phyloP scores from a whole-genome alignment of 1,284 basidiomycete genomes.

The Fomitopsis pinicola region DNA sequence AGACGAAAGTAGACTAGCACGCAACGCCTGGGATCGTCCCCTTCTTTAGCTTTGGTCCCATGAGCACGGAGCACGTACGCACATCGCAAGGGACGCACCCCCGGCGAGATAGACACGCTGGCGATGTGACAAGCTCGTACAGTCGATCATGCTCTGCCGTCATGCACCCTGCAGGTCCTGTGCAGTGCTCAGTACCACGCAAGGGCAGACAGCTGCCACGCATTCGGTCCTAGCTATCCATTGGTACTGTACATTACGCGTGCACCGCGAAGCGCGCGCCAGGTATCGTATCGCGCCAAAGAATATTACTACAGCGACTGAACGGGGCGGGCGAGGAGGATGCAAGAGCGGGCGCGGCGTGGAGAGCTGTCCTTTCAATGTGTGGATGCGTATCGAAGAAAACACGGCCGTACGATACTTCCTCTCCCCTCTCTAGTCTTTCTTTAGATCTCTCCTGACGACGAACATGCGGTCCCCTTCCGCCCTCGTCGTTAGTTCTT shows the following conservation, averaged over 20 bases:
- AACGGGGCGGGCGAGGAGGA: neutral
- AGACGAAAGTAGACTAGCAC: neutral
- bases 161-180: neutral
- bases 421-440: conserved; percentile 36
- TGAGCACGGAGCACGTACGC: neutral
- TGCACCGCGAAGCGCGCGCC: neutral
- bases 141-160: neutral
- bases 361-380: conserved; percentile 1
- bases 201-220: neutral
- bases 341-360: neutral
- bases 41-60: neutral
- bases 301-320: conserved; percentile 1
- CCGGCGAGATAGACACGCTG: neutral
- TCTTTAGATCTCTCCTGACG: conserved; percentile 71
- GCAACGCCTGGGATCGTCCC: neutral
- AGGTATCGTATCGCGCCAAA: conserved; percentile 2
- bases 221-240: neutral
- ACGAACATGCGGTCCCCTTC: conserved; percentile 74
- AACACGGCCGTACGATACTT: neutral
- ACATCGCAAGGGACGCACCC: neutral
- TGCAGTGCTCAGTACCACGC: neutral
- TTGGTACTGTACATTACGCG: conserved; percentile 1
- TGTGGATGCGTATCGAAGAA: neutral
- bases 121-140: neutral
- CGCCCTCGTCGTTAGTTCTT: conserved; percentile 53